Percentiles rank a stretch among this genome's conserved stretches.
Evolutionary conservation across 169 alveolate species (phyloP).

Genomic region (Condylostoma magnum): DNA sequence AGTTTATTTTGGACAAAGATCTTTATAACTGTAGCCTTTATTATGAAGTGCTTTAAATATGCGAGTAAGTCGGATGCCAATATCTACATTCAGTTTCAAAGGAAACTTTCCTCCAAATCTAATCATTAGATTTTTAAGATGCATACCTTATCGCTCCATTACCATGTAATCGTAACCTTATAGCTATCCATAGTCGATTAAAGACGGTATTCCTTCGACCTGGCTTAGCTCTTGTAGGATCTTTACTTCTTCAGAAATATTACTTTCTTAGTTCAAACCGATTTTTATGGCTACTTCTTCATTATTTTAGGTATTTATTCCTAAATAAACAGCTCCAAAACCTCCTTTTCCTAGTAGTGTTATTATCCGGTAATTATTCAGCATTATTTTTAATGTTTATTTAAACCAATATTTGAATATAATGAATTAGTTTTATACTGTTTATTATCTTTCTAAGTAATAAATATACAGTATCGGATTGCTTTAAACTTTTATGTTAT

Average conservation of each 20-base stretch:
- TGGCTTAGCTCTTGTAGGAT: too few relatives aligned
- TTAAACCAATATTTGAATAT: too few relatives aligned
- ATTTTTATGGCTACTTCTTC: slow-evolving; percentile 96
- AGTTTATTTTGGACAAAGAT: slow-evolving; percentile 1
- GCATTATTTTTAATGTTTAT: too few relatives aligned
- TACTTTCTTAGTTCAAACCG: too few relatives aligned
- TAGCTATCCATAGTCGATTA: too few relatives aligned
- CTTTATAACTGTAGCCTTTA: slow-evolving; percentile 3
- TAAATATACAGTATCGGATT: too few relatives aligned
- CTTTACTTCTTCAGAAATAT: too few relatives aligned
- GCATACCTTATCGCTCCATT: slow-evolving; percentile 5
- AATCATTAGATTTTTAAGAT: slow-evolving; percentile 4
- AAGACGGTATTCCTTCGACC: too few relatives aligned
- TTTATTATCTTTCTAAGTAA: too few relatives aligned
- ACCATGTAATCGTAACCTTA: neutral
- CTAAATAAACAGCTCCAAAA: slow-evolving; percentile 97
- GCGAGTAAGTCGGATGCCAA: neutral
- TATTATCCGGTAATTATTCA: too few relatives aligned
- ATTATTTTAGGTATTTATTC: slow-evolving; percentile 91
- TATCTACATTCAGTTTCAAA: neutral
- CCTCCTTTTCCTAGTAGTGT: slow-evolving; percentile 99
- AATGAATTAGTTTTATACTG: too few relatives aligned
- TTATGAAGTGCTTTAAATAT: slow-evolving; percentile 1
- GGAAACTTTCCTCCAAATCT: slow-evolving; percentile 3
- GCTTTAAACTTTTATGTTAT: too few relatives aligned